Conservation (phyloP, 1,139 yeast genomes). For the Debaryomyces udenii region DNA sequence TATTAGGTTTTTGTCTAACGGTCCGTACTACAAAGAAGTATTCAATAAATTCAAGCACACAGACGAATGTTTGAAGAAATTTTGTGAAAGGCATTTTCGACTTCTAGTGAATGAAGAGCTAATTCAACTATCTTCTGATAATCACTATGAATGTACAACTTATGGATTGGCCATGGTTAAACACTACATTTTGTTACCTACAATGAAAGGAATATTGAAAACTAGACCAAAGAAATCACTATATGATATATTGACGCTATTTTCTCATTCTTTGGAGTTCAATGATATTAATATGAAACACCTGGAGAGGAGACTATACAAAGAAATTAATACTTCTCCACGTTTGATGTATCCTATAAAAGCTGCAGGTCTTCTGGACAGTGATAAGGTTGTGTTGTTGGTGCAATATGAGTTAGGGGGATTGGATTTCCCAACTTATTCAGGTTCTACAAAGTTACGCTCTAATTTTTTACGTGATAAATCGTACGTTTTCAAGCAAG, state of each 20-base stretch:
- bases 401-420: conserved; percentile 54
- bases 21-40: conserved; percentile 35
- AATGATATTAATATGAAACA: conserved; percentile 38
- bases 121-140: conserved; percentile 18
- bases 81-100: conserved; percentile 31
- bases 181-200: conserved; percentile 45
- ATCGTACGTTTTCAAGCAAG: conserved; percentile 37
- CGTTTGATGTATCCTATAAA: conserved; percentile 33
- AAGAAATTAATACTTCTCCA: conserved; percentile 41
- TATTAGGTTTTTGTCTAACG: conserved; percentile 43
- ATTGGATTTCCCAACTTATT: conserved; percentile 42
- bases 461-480: conserved; percentile 46
- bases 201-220: conserved; percentile 31
- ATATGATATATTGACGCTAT: conserved; percentile 25
- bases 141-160: conserved; percentile 29
- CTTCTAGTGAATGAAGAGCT: conserved; percentile 31
- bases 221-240: conserved; percentile 16
- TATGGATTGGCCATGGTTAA: conserved; percentile 51
- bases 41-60: conserved; percentile 18
- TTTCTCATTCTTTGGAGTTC: conserved; percentile 44
- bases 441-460: conserved; percentile 39
- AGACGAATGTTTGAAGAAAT: conserved; percentile 29
- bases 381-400: conserved; percentile 38
- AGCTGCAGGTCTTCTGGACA: conserved; percentile 22
- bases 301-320: conserved; percentile 46